Percentiles rank a stretch among this genome's conserved stretches.
phyloP scores from a whole-genome alignment of 805 yeast genomes.

The Dipodascus geniculatus region DNA sequence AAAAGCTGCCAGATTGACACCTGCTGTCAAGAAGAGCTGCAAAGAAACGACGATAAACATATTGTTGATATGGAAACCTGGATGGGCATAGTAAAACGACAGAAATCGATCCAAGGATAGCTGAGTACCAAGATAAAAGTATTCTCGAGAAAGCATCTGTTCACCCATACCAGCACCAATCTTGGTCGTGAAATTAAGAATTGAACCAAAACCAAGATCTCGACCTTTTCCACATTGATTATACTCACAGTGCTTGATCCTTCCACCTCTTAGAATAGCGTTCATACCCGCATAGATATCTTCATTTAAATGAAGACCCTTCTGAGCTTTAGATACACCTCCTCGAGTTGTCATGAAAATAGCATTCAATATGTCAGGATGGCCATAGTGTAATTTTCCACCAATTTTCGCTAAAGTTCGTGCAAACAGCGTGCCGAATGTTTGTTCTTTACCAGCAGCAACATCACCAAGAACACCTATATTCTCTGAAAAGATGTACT shows the following conservation, averaged over 20 bases:
- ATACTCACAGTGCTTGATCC: slow-evolving; percentile 74
- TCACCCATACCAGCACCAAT: slow-evolving; percentile 91
- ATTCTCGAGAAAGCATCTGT: slow-evolving; percentile 73
- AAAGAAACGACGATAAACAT: slow-evolving; percentile 61
- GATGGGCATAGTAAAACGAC: slow-evolving; percentile 75
- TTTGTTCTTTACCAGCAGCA: slow-evolving; percentile 83
- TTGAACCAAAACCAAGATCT: slow-evolving; percentile 75
- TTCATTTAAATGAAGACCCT: slow-evolving; percentile 72
- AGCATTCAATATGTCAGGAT: slow-evolving; percentile 70
- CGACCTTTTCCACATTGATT: slow-evolving; percentile 81
- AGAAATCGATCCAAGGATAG: slow-evolving; percentile 67
- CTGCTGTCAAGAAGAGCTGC: slow-evolving; percentile 45
- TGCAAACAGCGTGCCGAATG: slow-evolving; percentile 76
- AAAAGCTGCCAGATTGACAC: slow-evolving; percentile 51
- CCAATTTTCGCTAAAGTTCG: slow-evolving; percentile 74
- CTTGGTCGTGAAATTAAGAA: slow-evolving; percentile 69
- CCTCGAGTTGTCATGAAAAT: slow-evolving; percentile 77
- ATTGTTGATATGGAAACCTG: slow-evolving; percentile 76
- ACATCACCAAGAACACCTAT: slow-evolving; percentile 74
- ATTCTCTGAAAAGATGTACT: slow-evolving; percentile 73
- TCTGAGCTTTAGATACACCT: slow-evolving; percentile 78
- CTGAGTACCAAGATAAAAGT: slow-evolving; percentile 66
- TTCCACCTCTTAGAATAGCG: slow-evolving; percentile 68
- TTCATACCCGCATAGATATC: slow-evolving; percentile 83
- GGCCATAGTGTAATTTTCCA: slow-evolving; percentile 78